Evolutionary conservation across 2,329 filamentous ascomycete species (phyloP), one percentile per base, ranked within the genome.

Genomic region (Botrytis fabae): DNA sequence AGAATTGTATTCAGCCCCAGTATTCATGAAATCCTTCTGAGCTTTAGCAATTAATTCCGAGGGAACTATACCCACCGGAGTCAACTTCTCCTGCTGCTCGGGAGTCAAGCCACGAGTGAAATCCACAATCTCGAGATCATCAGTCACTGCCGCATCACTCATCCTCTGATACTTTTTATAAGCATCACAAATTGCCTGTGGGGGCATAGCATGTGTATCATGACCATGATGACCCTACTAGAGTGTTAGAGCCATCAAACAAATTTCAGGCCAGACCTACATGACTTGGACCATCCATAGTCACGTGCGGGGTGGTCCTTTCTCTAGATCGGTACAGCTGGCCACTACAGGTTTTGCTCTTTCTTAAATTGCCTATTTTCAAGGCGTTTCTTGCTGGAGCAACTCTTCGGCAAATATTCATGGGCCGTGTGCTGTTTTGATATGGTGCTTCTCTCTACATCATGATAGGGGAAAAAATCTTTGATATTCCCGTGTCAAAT

Each of bases 131-230:
- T 78, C 73, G 25, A 77, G 65, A 73, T 80, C 79, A 32, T 73
- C n/a, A 22, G 77, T 74, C 5, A 81, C 74, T 9, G 73, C 75
- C 9, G 46, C 65, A 63, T 79, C 78, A 35, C 76, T 74, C 76
- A 79, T 78, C 64, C 76, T 78, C 59, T 80, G 78, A 61, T 81
- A 81, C 63, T 77, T 79, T 64, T 80, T 80, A 54, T 80, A 81
- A n/a, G 76, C 71, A 74, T 80, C 76, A 46, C 79, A 80, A 22
- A 81, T 78, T 44, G 77, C 78, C 60, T 80, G 78, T 7, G 79
- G 79, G 4, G 79, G 79, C n/a, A 79, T 74, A n/a, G 79, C 79
- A 75, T 81, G 79, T 3, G 79, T 80, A 73, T 81, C 78, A 79
- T 78, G 77, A 7, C 72, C 70, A 73, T 78, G 77, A 42, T 75